Evolutionary conservation across 768 basidiomycete genomes (phyloP).

Genomic region (Leucocoprinus sp.): DNA sequence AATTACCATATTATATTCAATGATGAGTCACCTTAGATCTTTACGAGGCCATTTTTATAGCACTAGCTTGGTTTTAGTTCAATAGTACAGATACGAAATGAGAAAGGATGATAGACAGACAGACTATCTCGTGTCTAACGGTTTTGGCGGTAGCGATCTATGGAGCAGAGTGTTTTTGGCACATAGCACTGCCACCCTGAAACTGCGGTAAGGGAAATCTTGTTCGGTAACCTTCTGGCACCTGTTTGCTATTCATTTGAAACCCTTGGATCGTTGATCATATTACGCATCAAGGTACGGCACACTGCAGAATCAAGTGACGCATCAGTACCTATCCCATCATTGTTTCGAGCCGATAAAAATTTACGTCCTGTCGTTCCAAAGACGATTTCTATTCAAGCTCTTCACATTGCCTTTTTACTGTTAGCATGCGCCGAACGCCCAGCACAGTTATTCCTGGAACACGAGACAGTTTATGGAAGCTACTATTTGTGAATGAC

Average conservation of each 20-base stretch:
- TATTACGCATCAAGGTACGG: background rate
- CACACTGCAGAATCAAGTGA: background rate
- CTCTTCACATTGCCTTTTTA: background rate
- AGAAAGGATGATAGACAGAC: background rate
- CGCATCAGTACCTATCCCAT: background rate
- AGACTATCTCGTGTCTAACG: background rate
- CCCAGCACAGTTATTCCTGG: background rate
- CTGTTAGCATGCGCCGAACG: background rate
- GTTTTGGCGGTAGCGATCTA: slow-evolving; percentile 2
- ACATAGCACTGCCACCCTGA: background rate
- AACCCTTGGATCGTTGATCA: background rate
- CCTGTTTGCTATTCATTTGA: background rate
- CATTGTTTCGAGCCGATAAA: background rate
- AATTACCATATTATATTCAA: background rate
- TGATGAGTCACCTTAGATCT: background rate
- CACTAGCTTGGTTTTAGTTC: background rate
- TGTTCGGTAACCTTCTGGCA: too few relatives aligned
- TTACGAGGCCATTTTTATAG: background rate
- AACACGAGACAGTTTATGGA: background rate
- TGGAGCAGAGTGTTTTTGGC: slow-evolving; percentile 4
- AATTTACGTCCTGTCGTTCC: background rate
- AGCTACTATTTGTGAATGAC: background rate
- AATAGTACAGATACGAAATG: slow-evolving; percentile 3
- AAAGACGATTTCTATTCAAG: background rate
- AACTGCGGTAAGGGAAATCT: too few relatives aligned